phyloP scores from a whole-genome alignment of 2,329 filamentous ascomycete species.

The Stagonosporopsis rhizophila region DNA sequence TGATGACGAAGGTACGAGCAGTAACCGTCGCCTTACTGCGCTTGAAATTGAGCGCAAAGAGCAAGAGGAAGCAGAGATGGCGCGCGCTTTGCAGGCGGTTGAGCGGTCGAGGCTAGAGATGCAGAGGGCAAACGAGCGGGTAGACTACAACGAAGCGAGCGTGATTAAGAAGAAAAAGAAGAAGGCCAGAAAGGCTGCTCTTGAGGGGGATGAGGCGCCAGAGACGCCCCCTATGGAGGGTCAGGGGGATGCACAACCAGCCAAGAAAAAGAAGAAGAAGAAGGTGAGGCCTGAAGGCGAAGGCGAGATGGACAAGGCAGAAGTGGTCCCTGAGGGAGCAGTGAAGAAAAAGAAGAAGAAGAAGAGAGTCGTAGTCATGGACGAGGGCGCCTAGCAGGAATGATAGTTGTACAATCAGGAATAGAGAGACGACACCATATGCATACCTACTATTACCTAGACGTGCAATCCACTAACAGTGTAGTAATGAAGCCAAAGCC shows the following conservation, averaged over 20 bases:
- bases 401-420: neutral
- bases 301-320: conserved; percentile 24
- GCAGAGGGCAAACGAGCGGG: conserved; percentile 79
- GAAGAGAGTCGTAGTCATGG: conserved; percentile 46
- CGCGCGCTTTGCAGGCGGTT: conserved; percentile 84
- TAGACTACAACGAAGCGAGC: conserved; percentile 72
- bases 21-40: conserved; percentile 36
- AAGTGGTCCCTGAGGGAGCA: conserved; percentile 31
- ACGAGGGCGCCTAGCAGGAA: conserved; percentile 26
- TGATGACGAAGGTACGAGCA: conserved; percentile 56
- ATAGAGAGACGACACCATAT: neutral
- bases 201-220: conserved; percentile 54
- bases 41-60: conserved; percentile 71
- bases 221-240: conserved; percentile 34
- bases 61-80: conserved; percentile 87
- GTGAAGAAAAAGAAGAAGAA: conserved; percentile 52
- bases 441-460: neutral
- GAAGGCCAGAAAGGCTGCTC: conserved; percentile 51
- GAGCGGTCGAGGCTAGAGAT: conserved; percentile 87
- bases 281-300: conserved; percentile 43
- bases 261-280: conserved; percentile 54
- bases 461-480: neutral
- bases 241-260: conserved; percentile 20
- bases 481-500: neutral
- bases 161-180: conserved; percentile 69